A percentile compares a stretch with the other conserved stretches of the same genome.
Conservation (phyloP, 1,284 basidiomycete genomes). For the Phylloboletellus chloephorus region DNA sequence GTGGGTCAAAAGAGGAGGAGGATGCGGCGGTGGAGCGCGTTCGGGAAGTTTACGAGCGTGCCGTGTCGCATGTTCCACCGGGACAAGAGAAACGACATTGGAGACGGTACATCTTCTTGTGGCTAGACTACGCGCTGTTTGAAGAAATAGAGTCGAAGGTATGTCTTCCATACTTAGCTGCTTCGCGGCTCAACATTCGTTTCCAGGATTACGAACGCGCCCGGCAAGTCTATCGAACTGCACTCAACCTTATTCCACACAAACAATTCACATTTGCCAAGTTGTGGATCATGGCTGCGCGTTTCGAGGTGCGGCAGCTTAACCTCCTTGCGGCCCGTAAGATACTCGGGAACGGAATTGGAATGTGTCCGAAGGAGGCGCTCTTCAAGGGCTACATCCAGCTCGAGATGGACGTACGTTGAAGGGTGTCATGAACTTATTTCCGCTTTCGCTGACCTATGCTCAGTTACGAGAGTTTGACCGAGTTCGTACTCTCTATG, state of each 20-base stretch:
- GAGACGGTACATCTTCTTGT: conserved; percentile 95
- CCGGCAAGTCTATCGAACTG: conserved; percentile 91
- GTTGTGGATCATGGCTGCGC: conserved; percentile 86
- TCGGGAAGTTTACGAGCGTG: conserved; percentile 92
- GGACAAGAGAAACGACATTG: conserved; percentile 86
- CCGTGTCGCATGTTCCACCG: conserved; percentile 94
- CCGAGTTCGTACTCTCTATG: conserved; percentile 85
- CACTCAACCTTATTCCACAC: conserved; percentile 86
- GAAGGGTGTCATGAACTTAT: background rate
- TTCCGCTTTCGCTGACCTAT: conserved; percentile 11
- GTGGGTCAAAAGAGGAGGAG: conserved; percentile 61
- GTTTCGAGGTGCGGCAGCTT: conserved; percentile 86
- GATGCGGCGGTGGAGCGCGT: conserved; percentile 60
- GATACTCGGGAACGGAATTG: conserved; percentile 86
- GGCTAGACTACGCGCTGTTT: conserved; percentile 95
- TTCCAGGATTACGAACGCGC: conserved; percentile 75
- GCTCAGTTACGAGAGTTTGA: conserved; percentile 89
- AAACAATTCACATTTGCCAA: conserved; percentile 98
- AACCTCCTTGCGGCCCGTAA: conserved; percentile 85
- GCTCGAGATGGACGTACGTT: conserved; percentile 77
- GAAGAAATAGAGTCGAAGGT: conserved; percentile 95
- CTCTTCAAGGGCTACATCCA: conserved; percentile 94
- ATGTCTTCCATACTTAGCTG: conserved; percentile 3
- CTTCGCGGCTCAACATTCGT: conserved; percentile 9
- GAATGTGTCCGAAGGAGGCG: conserved; percentile 93